These are phyloP conservation scores for Saccharomyces pastorianus DNA, from an alignment of 1,139 yeast species.

Conservation along the genomic window DNA sequence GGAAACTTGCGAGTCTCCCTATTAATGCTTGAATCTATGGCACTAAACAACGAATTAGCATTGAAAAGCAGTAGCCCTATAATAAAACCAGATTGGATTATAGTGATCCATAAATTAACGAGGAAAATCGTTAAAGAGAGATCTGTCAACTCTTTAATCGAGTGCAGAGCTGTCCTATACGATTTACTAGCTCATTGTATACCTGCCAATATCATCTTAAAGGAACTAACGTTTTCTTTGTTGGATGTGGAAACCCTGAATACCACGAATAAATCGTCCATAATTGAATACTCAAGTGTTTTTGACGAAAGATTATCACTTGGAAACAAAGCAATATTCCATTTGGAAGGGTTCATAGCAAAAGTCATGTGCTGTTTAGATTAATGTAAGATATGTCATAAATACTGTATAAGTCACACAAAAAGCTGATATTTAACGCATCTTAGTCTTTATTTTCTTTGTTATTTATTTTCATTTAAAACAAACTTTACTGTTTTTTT, in stretches of 20 bases:
- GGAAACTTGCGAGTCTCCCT: slow-evolving; percentile 75
- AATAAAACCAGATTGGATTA: slow-evolving; percentile 80
- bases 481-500: not conserved
- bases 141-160: slow-evolving; percentile 64
- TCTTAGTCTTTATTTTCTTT: too few relatives aligned
- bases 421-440: not conserved
- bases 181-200: slow-evolving; percentile 89
- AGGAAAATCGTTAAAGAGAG: slow-evolving; percentile 50
- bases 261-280: slow-evolving; percentile 25
- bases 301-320: slow-evolving; percentile 84
- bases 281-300: slow-evolving; percentile 61
- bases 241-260: slow-evolving; percentile 34
- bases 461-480: not conserved
- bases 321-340: slow-evolving; percentile 87
- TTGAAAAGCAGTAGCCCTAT: slow-evolving; percentile 39
- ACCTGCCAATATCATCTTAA: slow-evolving; percentile 73
- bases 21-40: slow-evolving; percentile 74
- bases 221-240: slow-evolving; percentile 54
- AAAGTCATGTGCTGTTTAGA: slow-evolving; percentile 51
- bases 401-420: not conserved
- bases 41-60: slow-evolving; percentile 59
- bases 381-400: not conserved
- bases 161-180: slow-evolving; percentile 66
- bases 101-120: slow-evolving; percentile 61
- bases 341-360: slow-evolving; percentile 89